phyloP scores from a whole-genome alignment of 352 stramenopile species.

The Albugo candida region DNA sequence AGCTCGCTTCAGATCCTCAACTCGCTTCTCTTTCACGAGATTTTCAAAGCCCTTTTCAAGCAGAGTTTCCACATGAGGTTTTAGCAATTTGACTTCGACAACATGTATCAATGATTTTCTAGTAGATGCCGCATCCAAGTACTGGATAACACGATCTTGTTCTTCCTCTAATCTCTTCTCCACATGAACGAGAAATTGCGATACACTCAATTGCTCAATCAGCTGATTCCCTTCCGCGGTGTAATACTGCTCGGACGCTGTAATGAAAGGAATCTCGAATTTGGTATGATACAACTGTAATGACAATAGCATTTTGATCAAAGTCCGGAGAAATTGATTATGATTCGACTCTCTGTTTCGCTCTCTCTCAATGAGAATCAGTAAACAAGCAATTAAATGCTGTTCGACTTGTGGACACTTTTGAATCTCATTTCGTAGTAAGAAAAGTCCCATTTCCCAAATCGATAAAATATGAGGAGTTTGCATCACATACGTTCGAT shows the following conservation, averaged over 20 bases:
- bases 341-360: constrained; percentile 75
- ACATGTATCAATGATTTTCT: constrained; percentile 48
- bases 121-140: constrained; percentile 39
- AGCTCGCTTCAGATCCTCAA: constrained; percentile 79
- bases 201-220: constrained; percentile 41
- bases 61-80: constrained; percentile 59
- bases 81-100: constrained; percentile 69
- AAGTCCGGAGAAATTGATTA: constrained; percentile 54
- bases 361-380: constrained; percentile 77
- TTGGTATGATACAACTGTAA: constrained; percentile 68
- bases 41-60: constrained; percentile 74
- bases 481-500: constrained; percentile 81
- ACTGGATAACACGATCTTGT: constrained; percentile 46
- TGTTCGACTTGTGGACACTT: constrained; percentile 28
- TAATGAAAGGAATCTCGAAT: constrained; percentile 78
- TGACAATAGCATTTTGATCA: constrained; percentile 70
- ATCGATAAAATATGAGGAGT: constrained; percentile 69
- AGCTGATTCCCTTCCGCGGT: constrained; percentile 38
- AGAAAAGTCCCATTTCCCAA: constrained; percentile 80
- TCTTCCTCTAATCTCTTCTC: constrained; percentile 75
- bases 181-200: constrained; percentile 76
- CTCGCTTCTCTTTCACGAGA: constrained; percentile 61
- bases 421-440: constrained; percentile 40
- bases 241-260: constrained; percentile 78
- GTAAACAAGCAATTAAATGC: constrained; percentile 47